A percentile compares a stretch with the other conserved stretches of the same genome.
Evolutionary conservation across 805 yeast species (phyloP).

Genomic region (Pichia occidentalis): DNA sequence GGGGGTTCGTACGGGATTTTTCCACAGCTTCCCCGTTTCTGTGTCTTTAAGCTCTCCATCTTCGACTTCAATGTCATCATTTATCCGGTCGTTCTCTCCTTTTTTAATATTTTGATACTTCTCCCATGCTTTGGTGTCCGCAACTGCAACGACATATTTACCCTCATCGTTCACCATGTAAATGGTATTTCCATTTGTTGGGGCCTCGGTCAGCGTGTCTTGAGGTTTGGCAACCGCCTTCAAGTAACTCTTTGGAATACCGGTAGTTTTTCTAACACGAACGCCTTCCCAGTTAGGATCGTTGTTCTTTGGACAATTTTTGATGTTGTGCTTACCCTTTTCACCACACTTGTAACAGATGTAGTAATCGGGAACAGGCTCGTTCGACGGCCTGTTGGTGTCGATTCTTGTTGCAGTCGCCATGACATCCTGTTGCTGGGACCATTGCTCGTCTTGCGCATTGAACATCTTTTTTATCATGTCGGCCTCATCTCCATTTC

Average conservation of each 20-base stretch:
- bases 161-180: conserved; percentile 92
- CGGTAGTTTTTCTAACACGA: conserved; percentile 86
- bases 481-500: conserved; percentile 62
- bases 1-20: conserved; percentile 73
- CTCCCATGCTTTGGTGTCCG: conserved; percentile 89
- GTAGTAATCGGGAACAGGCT: conserved; percentile 90
- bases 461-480: conserved; percentile 86
- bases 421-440: conserved; percentile 85
- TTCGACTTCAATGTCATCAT: conserved; percentile 33
- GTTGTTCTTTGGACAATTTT: conserved; percentile 87
- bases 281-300: conserved; percentile 95
- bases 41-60: conserved; percentile 70
- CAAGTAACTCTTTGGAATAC: conserved; percentile 92
- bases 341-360: conserved; percentile 96
- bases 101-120: conserved; percentile 67
- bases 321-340: conserved; percentile 88
- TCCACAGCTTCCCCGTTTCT: conserved; percentile 53
- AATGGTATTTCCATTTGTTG: conserved; percentile 31
- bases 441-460: conserved; percentile 92
- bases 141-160: conserved; percentile 91
- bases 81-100: conserved; percentile 12
- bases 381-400: conserved; percentile 40
- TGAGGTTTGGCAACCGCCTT: conserved; percentile 79
- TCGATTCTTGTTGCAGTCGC: conserved; percentile 73
- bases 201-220: conserved; percentile 43